Evolutionary conservation across 306 rosid species (phyloP), one percentile per base, ranked within the genome.

Genomic region (Vigna mungo): DNA sequence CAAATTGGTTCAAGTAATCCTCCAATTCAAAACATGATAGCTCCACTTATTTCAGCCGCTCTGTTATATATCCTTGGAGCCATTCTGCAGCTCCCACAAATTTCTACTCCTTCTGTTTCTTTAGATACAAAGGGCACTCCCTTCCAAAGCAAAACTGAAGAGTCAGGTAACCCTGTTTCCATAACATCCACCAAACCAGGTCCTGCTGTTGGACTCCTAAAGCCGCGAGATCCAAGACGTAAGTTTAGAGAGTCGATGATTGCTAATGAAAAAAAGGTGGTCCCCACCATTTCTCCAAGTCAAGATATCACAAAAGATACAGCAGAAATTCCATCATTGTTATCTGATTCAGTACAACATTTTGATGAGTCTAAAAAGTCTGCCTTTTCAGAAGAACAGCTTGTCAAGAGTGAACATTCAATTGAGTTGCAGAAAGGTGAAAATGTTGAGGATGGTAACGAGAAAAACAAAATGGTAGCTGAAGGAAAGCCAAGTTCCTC

Each of bases 11-110:
- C 91, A 53, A 87, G 82, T 78, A 81, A 69, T 77, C 51, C 90
- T 76, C 81, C 85, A 68, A 49, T 85, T 55, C 89, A 82, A 69
- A 84, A 76, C 56, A 14, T 66, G 59, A 96, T 81, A 55, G 75
- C 80, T 52, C 89, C 89, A 59, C 85, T 94, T 52, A 82, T 95
- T 65, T 84, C 97, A 17, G 93, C 89, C 56, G 90, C 94, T 74
- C 81, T 95, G 60, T 93, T 85, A 18, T 92, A 90, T 36, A 69
- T 90, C 37, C 85, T 95, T 48, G 97, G 89, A 72, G 68, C 86
- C 60, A 82, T 81, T 37, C 80, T 90, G 27, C 27, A 25, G 3
- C 27, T 25, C 27, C 27, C 27, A 25, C 3, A 25, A 25, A 25
- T 25, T 78, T 82, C 80, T 75, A 88, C 90, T 77, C 74, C 92